These are phyloP conservation scores for Phytophthora agathidicida DNA, from an alignment of 352 stramenopile genomes.

Conservation along the genomic window DNA sequence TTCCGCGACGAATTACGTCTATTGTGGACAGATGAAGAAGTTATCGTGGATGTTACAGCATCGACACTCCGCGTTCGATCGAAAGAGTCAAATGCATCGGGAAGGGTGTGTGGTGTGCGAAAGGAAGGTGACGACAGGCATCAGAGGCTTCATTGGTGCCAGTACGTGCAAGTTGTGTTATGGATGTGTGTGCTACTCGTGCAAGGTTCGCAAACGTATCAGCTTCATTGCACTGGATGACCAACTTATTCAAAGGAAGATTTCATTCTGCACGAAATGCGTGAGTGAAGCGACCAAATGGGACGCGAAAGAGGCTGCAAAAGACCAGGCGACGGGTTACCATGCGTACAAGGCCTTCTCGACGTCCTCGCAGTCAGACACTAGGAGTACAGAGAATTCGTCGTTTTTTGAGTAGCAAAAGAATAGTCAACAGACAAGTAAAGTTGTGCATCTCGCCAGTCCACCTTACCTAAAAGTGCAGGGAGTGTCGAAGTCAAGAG, in stretches of 20 bases:
- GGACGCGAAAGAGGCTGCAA: conserved; percentile 25
- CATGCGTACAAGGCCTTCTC: conserved; percentile 30
- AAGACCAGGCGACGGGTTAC: conserved; percentile 26
- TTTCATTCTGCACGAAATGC: conserved; percentile 44
- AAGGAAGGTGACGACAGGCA: conserved; percentile 19
- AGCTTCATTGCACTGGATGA: conserved; percentile 36
- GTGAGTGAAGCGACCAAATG: conserved; percentile 32
- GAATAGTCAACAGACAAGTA: neutral
- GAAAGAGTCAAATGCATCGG: conserved; percentile 3
- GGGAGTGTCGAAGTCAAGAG: too few species aligned
- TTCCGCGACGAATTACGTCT: conserved; percentile 34
- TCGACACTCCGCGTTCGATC: conserved; percentile 3
- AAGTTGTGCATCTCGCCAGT: too few species aligned
- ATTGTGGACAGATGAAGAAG: conserved; percentile 64
- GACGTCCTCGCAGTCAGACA: conserved; percentile 26
- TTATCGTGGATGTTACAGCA: conserved; percentile 43
- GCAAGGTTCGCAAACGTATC: conserved; percentile 34
- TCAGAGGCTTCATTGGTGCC: conserved; percentile 23
- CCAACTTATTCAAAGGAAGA: conserved; percentile 35
- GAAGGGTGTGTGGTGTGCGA: conserved; percentile 25
- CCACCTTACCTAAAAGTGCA: too few species aligned
- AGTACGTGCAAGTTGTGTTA: conserved; percentile 33
- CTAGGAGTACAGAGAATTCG: neutral
- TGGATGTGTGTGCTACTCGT: conserved; percentile 34
- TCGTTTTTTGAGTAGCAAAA: conserved; percentile 11